Evolutionary conservation across 768 basidiomycete species (phyloP), one percentile per base, ranked within the genome.

Genomic region (Gloeopeniophorella convolvens): DNA sequence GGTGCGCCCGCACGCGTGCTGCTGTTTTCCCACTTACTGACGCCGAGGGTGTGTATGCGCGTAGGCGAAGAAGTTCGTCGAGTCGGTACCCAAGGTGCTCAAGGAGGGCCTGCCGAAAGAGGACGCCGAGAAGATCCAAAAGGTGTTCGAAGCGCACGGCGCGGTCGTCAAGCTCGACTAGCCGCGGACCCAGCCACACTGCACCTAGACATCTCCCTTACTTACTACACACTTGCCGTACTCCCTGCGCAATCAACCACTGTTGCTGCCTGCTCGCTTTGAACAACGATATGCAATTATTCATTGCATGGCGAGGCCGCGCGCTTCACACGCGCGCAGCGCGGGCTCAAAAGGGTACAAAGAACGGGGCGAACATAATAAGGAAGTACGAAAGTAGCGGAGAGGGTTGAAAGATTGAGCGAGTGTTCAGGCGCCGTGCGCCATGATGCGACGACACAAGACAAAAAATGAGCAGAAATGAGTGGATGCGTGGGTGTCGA

Each of bases 41-140:
- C n/a, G n/a, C n/a, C n/a, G n/a, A n/a, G n/a, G n/a, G n/a, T n/a
- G n/a, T n/a, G n/a, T n/a, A n/a, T n/a, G n/a, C n/a, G n/a, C n/a
- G n/a, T n/a, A 99, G 96, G 96, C 96, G 21, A 99, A 99, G 80
- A 99, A 96, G 70, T 95, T 98, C 62, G 96, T 98, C 37, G 96
- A 99, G 70, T 91, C 90, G 15, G 68, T 89, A 58, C 96, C 96
- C 20, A 85, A 97, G 70, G 70, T 85, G 4, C 72, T 99, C 62
- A 99, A 97, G 71, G 96, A 98, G 71, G 89, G 89, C 66, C 63
- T 96, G 51, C 75, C 89, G 20, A 99, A 99, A 69, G 96, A 99
- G 60, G 96, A 99, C 32, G 94, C 95, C 2, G 96, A 98, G 68
- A 97, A 97, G 72, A 73, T 99, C 65, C 80, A 94, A 71, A 83